Conservation (phyloP, 768 basidiomycete genomes). For the Trametes gibbosa region DNA sequence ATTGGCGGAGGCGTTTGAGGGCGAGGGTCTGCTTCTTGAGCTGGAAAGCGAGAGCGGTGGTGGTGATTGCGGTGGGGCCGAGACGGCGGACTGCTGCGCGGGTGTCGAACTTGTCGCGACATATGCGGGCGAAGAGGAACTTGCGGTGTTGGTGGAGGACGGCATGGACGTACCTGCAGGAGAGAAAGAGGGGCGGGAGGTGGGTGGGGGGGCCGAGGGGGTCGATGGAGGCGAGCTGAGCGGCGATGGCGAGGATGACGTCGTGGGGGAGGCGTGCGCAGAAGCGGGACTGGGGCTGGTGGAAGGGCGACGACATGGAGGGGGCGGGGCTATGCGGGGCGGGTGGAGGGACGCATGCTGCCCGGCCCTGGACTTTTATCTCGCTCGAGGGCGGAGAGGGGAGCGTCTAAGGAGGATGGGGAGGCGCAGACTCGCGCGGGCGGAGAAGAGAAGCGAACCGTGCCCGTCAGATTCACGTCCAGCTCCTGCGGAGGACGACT, state of each 20-base stretch:
- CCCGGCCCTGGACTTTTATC: constrained; percentile 7
- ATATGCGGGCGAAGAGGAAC: constrained; percentile 53
- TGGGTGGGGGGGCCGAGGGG: constrained; percentile 45
- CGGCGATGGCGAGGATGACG: constrained; percentile 49
- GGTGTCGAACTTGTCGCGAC: constrained; percentile 53
- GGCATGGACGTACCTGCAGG: constrained; percentile 40
- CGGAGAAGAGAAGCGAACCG: constrained; percentile 14
- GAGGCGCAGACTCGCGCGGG: background rate
- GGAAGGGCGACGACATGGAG: constrained; percentile 10
- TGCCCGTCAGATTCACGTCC: background rate
- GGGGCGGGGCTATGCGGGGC: constrained; percentile 4
- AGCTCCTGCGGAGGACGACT: background rate
- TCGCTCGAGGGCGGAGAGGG: background rate
- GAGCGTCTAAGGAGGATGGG: background rate
- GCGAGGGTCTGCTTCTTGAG: constrained; percentile 38
- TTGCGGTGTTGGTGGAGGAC: constrained; percentile 34
- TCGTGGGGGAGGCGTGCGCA: constrained; percentile 37
- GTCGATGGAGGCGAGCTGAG: constrained; percentile 41
- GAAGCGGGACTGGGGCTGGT: constrained; percentile 24
- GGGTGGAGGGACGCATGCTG: constrained; percentile 15
- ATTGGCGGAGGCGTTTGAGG: constrained; percentile 30
- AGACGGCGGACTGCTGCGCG: constrained; percentile 53
- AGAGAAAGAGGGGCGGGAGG: constrained; percentile 47
- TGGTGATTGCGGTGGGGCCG: constrained; percentile 37
- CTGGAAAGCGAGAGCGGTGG: constrained; percentile 34